Evolutionary conservation across 371 early-diverging fungal genomes (phyloP).

Genomic region (Mucor indicus): DNA sequence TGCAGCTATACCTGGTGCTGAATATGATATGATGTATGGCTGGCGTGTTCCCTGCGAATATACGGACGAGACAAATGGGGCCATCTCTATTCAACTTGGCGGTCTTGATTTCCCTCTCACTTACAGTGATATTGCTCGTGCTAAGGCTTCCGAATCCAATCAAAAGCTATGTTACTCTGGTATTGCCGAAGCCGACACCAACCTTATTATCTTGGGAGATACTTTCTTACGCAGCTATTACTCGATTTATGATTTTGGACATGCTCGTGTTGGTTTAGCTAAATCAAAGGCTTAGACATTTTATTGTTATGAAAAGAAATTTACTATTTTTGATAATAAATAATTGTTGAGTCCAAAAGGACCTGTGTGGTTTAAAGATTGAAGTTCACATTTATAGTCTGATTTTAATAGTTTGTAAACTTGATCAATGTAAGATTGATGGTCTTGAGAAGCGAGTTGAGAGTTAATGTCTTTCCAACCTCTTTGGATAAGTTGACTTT

Average conservation of each 20-base stretch:
- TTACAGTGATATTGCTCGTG: conserved; percentile 23
- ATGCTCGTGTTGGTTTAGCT: conserved; percentile 33
- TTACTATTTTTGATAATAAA: conserved; percentile 8
- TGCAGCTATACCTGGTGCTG: conserved; percentile 40
- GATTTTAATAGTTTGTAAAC: conserved; percentile 10
- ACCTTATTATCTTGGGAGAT: conserved; percentile 33
- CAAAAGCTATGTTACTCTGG: conserved; percentile 32
- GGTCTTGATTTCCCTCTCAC: conserved; percentile 20
- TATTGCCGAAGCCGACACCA: conserved; percentile 27
- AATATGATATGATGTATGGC: conserved; percentile 30
- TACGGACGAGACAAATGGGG: conserved; percentile 3
- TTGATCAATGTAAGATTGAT: conserved; percentile 21
- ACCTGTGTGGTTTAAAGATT: conserved; percentile 21
- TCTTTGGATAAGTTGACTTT: conserved; percentile 15
- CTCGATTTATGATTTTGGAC: conserved; percentile 37
- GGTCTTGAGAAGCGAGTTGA: conserved; percentile 2
- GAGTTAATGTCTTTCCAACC: conserved; percentile 10
- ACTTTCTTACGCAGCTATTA: conserved; percentile 35
- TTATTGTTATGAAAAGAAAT: no score
- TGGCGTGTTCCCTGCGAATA: conserved; percentile 48
- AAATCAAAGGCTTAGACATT: conserved; percentile 7
- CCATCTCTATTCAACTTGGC: conserved; percentile 21
- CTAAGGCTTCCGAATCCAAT: conserved; percentile 13
- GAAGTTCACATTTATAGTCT: conserved; percentile 32
- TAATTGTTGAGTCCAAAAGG: conserved; percentile 17